Conservation (phyloP, 345 rosid species). For the Euphorbia tirucalli region DNA sequence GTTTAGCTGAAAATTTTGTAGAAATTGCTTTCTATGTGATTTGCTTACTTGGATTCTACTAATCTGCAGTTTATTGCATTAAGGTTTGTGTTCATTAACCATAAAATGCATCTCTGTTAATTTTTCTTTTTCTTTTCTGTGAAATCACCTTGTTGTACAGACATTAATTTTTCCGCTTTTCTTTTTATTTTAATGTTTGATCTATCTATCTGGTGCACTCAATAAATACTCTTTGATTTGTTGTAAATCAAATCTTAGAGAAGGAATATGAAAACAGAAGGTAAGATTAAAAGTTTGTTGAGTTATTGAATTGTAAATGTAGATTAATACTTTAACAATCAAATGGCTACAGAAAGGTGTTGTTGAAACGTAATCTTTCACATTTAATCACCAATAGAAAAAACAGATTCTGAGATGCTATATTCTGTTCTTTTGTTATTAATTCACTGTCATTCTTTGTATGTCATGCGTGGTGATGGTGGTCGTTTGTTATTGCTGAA, state of each 20-base stretch:
- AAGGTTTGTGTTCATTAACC: background rate
- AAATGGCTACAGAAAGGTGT: background rate
- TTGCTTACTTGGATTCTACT: constrained; percentile 1
- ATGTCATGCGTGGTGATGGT: background rate
- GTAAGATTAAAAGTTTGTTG: background rate
- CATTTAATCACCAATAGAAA: background rate
- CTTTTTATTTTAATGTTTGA: background rate
- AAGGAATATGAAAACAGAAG: background rate
- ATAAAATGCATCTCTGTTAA: background rate
- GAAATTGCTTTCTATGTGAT: background rate
- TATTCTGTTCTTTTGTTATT: background rate
- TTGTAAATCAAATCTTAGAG: no score
- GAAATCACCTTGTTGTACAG: background rate
- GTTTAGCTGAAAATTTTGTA: background rate
- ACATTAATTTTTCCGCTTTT: background rate
- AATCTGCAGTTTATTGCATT: background rate
- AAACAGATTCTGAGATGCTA: background rate
- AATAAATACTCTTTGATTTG: background rate
- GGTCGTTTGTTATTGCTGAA: constrained; percentile 11
- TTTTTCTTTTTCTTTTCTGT: background rate
- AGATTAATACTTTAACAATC: background rate
- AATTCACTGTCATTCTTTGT: constrained; percentile 8
- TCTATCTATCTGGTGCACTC: background rate
- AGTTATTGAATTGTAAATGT: background rate
- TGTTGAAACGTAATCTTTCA: background rate